A percentile compares a stretch with the other conserved stretches of the same genome.
phyloP scores from a whole-genome alignment of 177 flowering plant species.

The Vitis hybrid region DNA sequence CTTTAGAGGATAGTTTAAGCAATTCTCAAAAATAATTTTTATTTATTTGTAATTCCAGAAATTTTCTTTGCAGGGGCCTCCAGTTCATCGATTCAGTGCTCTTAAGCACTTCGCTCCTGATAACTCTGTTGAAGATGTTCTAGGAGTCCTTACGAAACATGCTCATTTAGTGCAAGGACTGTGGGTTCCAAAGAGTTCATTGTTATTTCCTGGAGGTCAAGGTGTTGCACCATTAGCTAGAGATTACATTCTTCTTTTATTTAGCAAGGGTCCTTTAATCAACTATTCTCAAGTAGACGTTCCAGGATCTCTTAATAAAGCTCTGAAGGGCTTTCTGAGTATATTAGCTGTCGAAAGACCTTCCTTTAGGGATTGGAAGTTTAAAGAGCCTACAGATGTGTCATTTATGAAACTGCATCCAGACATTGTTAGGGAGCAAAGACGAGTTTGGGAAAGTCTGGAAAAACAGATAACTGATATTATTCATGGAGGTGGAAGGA shows the following conservation, averaged over 20 bases:
- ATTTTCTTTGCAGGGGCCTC: slow-evolving; percentile 44
- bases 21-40: not conserved
- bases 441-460: slow-evolving; percentile 30
- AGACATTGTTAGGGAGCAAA: slow-evolving; percentile 50
- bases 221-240: slow-evolving; percentile 31
- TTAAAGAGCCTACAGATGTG: slow-evolving; percentile 53
- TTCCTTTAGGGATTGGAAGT: slow-evolving; percentile 56
- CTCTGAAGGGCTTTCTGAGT: slow-evolving; percentile 25
- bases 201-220: slow-evolving; percentile 19
- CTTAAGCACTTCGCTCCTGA: slow-evolving; percentile 74
- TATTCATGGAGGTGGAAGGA: slow-evolving; percentile 14
- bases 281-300: slow-evolving; percentile 22
- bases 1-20: not conserved
- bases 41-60: not conserved
- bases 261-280: slow-evolving; percentile 45
- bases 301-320: slow-evolving; percentile 8
- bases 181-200: slow-evolving; percentile 61
- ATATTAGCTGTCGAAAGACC: slow-evolving; percentile 54
- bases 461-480: slow-evolving; percentile 21
- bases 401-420: slow-evolving; percentile 54
- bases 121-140: slow-evolving; percentile 45
- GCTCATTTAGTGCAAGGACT: slow-evolving; percentile 73
- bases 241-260: slow-evolving; percentile 54
- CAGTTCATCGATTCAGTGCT: slow-evolving; percentile 46
- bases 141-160: slow-evolving; percentile 44